Percentiles rank a stretch among this genome's conserved stretches.
Conservation (phyloP, 371 early-diverging fungal species). For the Rhizopus microsporus region DNA sequence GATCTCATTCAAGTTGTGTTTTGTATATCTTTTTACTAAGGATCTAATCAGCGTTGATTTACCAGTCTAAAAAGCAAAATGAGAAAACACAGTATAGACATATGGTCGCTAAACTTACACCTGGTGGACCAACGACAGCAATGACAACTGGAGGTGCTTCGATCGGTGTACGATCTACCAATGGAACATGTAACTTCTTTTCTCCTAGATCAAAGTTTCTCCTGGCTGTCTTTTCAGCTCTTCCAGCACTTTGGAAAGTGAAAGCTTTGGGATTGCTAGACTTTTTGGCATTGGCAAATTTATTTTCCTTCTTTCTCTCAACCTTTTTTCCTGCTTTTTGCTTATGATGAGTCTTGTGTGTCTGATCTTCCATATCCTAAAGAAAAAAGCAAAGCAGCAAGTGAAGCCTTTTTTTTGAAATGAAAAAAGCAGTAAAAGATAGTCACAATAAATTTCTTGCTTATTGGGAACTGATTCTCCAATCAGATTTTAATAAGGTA, state of each 20-base stretch:
- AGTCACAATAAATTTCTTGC: no score
- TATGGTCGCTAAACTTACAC: constrained; percentile 52
- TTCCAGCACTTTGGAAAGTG: constrained; percentile 74
- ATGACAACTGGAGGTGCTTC: constrained; percentile 92
- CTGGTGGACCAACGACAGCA: constrained; percentile 96
- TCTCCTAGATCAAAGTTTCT: constrained; percentile 88
- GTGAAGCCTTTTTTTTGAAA: not conserved
- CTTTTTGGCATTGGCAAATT: constrained; percentile 64
- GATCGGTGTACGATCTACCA: constrained; percentile 92
- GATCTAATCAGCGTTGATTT: constrained; percentile 95
- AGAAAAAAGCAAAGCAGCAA: constrained; percentile 1
- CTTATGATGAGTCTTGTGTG: constrained; percentile 83
- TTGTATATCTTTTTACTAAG: constrained; percentile 93
- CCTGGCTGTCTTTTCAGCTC: constrained; percentile 76
- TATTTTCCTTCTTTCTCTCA: constrained; percentile 73
- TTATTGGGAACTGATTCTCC: no score
- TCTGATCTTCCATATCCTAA: constrained; percentile 53
- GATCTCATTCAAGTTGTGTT: constrained; percentile 88
- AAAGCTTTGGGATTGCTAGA: constrained; percentile 95
- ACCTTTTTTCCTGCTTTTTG: constrained; percentile 87
- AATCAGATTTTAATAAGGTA: no score
- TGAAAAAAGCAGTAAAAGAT: not conserved
- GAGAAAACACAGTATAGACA: not conserved
- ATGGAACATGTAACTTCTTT: constrained; percentile 93
- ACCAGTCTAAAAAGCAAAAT: constrained; percentile 63